Evolutionary conservation across 116 monocot species (phyloP), one percentile per base, ranked within the genome.

Genomic region (Papilionanthe hybrid): DNA sequence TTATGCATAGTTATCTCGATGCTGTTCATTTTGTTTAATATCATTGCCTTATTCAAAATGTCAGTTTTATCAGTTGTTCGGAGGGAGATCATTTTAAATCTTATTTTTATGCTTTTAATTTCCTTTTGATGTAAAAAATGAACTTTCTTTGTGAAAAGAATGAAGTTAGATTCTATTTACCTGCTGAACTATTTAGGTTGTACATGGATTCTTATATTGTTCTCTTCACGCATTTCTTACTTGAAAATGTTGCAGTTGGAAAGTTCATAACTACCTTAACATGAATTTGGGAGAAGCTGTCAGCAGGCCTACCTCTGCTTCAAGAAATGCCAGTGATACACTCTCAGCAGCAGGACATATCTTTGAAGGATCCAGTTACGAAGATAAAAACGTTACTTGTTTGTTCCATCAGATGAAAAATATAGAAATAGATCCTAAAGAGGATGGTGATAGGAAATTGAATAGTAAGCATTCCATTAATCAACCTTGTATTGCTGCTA

Each of bases 361-460:
- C 7, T 17, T 45, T 73, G 81, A 81, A 43, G 60, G 53, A 7
- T 78, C 78, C 45, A 57, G 44, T 83, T 48, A 56, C 44, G 78
- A 74, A 4, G 76, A 57, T 9, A 71, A 55, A 55, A 79, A 58
- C n/a, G 27, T 84, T 53, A 77, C 80, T 12, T 82, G 88, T 23
- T 28, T 89, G 49, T 82, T 37, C 81, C 77, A 75, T 65, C 80
- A 58, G 17, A 72, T 89, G 76, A 75, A 74, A 77, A 79, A 75
- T 80, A 30, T 88, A 23, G 67, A 27, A 29, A 75, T 88, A 73
- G 82, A 86, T 42, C 48, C 81, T 75, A 41, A 55, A 15, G 66
- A 75, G 37, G 86, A 83, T 0, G 85, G 84, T 82, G 86, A 83
- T 1, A 90, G 95, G 95, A 90, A 86, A 78, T 72, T 83, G 4